phyloP scores from a whole-genome alignment of 2,329 filamentous ascomycete genomes.

The Trichoderma sp. region DNA sequence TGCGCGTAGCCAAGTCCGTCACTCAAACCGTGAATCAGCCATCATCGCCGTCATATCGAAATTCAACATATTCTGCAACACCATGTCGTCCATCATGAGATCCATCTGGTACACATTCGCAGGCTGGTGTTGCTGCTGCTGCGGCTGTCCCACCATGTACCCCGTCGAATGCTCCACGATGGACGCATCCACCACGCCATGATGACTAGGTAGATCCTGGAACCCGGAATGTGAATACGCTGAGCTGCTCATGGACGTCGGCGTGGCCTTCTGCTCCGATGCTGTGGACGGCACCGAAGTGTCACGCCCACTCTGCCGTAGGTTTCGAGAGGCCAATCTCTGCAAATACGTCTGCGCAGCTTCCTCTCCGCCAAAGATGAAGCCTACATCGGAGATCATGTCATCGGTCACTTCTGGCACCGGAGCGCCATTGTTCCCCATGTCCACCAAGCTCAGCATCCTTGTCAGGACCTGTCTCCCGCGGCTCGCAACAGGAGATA shows the following conservation, averaged over 20 bases:
- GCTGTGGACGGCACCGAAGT: background rate
- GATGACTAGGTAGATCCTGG: background rate
- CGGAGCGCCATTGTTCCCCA: conserved; percentile 4
- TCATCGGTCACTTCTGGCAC: conserved; percentile 18
- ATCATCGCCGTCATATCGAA: conserved; percentile 27
- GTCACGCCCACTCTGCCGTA: background rate
- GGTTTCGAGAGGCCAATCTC: conserved; percentile 12
- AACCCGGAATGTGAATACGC: background rate
- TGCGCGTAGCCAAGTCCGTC: no score
- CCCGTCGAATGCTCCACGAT: background rate
- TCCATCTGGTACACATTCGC: conserved; percentile 1
- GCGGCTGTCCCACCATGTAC: background rate
- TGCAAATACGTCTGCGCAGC: conserved; percentile 23
- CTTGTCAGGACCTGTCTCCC: conserved; percentile 22
- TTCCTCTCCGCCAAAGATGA: conserved; percentile 26
- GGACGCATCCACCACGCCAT: background rate
- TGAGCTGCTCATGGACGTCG: background rate
- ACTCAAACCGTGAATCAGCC: conserved; percentile 1
- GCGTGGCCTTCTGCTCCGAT: background rate
- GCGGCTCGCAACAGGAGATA: conserved; percentile 23
- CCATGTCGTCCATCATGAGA: conserved; percentile 22
- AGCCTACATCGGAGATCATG: conserved; percentile 14
- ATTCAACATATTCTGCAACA: conserved; percentile 20
- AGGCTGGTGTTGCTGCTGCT: background rate
- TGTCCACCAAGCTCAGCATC: conserved; percentile 19